phyloP scores from a whole-genome alignment of 2,329 filamentous ascomycete species.

The Leptographium wingfieldii region DNA sequence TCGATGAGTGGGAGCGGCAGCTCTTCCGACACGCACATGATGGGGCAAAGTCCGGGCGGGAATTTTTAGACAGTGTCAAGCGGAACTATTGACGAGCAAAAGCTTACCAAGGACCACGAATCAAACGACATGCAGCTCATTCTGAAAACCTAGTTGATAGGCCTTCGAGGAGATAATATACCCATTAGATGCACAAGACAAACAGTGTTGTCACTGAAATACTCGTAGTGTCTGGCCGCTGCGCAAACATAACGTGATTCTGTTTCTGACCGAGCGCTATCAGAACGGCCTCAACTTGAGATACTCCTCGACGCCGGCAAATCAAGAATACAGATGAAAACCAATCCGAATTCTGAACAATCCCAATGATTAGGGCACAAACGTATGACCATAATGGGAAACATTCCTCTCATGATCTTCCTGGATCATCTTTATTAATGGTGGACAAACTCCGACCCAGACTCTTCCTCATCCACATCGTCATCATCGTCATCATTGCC shows the following conservation, averaged over 20 bases:
- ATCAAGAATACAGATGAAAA: too few species aligned
- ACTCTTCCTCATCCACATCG: not conserved
- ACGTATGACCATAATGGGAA: not conserved
- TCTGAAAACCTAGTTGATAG: too few species aligned
- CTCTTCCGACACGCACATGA: constrained; percentile 65
- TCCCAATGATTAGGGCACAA: not conserved
- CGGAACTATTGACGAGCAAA: constrained; percentile 17
- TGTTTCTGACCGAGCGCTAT: not conserved
- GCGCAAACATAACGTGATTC: too few species aligned
- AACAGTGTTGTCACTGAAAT: too few species aligned
- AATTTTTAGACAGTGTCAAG: constrained; percentile 55
- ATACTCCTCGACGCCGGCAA: too few species aligned
- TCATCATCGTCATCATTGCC: not conserved
- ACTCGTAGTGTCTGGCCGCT: too few species aligned
- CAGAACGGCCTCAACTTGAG: not conserved
- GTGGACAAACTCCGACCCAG: too few species aligned
- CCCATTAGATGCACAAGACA: too few species aligned
- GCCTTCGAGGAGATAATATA: too few species aligned
- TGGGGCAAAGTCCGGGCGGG: constrained; percentile 54
- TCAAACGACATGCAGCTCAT: not conserved
- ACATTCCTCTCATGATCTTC: not conserved
- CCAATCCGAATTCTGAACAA: too few species aligned
- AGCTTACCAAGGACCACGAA: not conserved
- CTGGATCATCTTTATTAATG: not conserved
- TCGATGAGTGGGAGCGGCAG: constrained; percentile 81